Evolutionary conservation across 805 yeast species (phyloP).

Genomic region (Saccharomycopsis schoenii): DNA sequence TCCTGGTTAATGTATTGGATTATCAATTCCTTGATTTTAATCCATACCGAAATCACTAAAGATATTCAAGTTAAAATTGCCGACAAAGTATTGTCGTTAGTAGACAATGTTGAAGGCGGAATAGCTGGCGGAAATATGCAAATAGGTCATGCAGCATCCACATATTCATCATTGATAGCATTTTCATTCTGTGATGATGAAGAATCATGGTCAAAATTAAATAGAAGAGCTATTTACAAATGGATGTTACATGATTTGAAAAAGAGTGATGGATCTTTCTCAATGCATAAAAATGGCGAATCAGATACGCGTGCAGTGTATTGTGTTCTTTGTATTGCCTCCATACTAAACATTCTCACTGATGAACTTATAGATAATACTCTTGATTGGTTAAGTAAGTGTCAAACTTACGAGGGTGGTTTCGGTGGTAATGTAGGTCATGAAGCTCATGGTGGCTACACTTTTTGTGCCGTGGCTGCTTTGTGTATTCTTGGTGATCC

Average conservation of each 20-base stretch:
- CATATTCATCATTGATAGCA: conserved; percentile 68
- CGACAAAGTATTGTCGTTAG: conserved; percentile 25
- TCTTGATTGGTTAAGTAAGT: conserved; percentile 48
- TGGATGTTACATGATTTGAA: conserved; percentile 61
- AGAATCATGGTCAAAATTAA: conserved; percentile 15
- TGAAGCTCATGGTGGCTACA: conserved; percentile 97
- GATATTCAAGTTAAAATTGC: conserved; percentile 25
- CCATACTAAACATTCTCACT: conserved; percentile 52
- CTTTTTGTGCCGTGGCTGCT: conserved; percentile 78
- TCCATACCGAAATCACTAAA: conserved; percentile 26
- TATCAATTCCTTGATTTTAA: conserved; percentile 39
- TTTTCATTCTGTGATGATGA: conserved; percentile 43
- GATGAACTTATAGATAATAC: conserved; percentile 46
- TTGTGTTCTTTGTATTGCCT: conserved; percentile 70
- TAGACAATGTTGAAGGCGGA: conserved; percentile 42
- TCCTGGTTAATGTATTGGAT: conserved; percentile 91
- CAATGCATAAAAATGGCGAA: conserved; percentile 73
- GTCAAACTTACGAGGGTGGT: conserved; percentile 95
- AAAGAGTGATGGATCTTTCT: conserved; percentile 62
- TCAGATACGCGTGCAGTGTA: conserved; percentile 77
- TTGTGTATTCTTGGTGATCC: conserved; percentile 38
- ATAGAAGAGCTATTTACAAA: conserved; percentile 35
- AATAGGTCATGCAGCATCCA: conserved; percentile 72
- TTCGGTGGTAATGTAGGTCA: conserved; percentile 73
- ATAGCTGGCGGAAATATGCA: conserved; percentile 84